Percentiles rank a stretch among this genome's conserved stretches.
phyloP scores from a whole-genome alignment of 1,284 basidiomycete species.

The Ganoderma resinaceum region DNA sequence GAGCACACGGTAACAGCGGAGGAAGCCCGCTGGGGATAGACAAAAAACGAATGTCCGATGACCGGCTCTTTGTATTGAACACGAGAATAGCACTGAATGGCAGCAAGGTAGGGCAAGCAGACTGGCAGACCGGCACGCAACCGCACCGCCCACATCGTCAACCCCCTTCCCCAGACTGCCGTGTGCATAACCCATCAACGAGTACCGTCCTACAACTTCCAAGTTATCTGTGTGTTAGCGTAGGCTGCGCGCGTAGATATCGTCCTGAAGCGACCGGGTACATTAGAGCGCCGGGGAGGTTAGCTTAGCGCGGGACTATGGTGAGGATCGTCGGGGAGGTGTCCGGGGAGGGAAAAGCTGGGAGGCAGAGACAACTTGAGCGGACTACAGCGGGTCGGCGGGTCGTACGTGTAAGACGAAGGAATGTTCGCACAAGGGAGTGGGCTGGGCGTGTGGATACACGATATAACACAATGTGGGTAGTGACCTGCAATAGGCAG shows the following conservation, averaged over 20 bases:
- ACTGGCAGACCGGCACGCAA: constrained; percentile 21
- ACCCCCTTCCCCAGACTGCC: constrained; percentile 4
- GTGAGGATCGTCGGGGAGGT: constrained; percentile 15
- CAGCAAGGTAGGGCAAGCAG: constrained; percentile 14
- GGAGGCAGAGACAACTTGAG: constrained; percentile 4
- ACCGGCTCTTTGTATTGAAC: constrained; percentile 22
- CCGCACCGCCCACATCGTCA: constrained; percentile 16
- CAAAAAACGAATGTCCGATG: neutral
- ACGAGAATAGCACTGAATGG: constrained; percentile 16
- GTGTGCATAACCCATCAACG: constrained; percentile 1
- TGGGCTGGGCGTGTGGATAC: constrained; percentile 21
- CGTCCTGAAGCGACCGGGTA: constrained; percentile 3
- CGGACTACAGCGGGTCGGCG: constrained; percentile 16
- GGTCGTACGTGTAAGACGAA: constrained; percentile 31
- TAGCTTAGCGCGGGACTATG: constrained; percentile 21
- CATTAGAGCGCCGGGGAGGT: constrained; percentile 16
- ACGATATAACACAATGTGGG: constrained; percentile 22
- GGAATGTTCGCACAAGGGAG: constrained; percentile 26
- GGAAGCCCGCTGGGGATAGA: neutral
- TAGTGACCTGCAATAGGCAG: constrained; percentile 12
- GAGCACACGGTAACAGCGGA: neutral
- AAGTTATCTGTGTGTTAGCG: constrained; percentile 22
- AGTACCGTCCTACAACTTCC: constrained; percentile 18
- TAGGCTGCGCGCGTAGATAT: constrained; percentile 11
- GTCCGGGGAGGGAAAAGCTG: neutral